A percentile compares a stretch with the other conserved stretches of the same genome.
Evolutionary conservation across 305 asterid species (phyloP).

Genomic region (Fraxinus dipetala): DNA sequence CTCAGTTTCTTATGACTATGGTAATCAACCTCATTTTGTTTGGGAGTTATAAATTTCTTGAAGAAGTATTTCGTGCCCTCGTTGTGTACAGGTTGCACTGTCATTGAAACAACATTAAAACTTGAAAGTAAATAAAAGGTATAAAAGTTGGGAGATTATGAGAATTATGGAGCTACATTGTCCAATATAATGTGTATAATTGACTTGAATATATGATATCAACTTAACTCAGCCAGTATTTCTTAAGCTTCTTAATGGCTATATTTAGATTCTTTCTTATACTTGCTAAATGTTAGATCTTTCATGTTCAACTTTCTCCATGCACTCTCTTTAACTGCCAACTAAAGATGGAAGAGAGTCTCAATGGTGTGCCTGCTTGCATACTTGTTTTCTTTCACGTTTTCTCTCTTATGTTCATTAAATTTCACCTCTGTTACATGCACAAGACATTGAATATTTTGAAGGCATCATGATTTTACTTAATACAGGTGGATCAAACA

Average conservation of each 20-base stretch:
- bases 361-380: background rate
- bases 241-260: background rate
- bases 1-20: background rate
- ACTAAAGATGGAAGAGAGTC: background rate
- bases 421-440: background rate
- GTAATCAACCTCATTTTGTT: background rate
- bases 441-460: slow-evolving; percentile 5
- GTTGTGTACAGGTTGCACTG: background rate
- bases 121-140: background rate
- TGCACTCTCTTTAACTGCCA: background rate
- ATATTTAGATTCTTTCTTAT: background rate
- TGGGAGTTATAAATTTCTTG: background rate
- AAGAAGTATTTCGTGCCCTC: background rate
- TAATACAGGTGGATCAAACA: slow-evolving; percentile 73
- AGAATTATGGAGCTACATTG: slow-evolving; percentile 1
- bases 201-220: background rate
- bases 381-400: background rate
- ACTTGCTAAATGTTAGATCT: background rate
- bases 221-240: background rate
- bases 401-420: background rate
- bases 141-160: background rate
- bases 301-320: background rate
- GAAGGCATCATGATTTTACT: slow-evolving; percentile 16
- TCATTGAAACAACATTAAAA: background rate
- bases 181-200: background rate